Evolutionary conservation across 441 rosid genomes (phyloP).

Genomic region (Aleurites moluccanus): DNA sequence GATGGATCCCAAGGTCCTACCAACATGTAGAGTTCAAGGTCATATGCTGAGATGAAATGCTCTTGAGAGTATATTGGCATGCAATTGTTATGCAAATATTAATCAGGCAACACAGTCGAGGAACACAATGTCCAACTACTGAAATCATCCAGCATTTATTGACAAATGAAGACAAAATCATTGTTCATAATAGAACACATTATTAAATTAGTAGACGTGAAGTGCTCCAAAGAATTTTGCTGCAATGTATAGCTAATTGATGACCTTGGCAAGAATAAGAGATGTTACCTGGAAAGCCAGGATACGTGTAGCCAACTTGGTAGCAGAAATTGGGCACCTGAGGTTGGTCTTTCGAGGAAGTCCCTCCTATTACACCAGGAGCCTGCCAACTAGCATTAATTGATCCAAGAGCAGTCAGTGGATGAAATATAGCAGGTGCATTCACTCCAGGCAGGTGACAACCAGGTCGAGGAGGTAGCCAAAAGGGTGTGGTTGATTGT

Average conservation of each 20-base stretch:
- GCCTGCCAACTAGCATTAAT: slow-evolving; percentile 30
- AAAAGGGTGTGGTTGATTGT: slow-evolving; percentile 29
- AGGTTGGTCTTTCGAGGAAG: slow-evolving; percentile 27
- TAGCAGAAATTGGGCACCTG: slow-evolving; percentile 33
- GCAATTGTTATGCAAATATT: background rate
- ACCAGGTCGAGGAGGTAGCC: slow-evolving; percentile 33
- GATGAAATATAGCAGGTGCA: slow-evolving; percentile 27
- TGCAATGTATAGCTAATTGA: background rate
- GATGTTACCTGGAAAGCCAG: slow-evolving; percentile 37
- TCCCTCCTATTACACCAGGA: slow-evolving; percentile 27
- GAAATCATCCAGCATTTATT: background rate
- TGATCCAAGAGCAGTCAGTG: slow-evolving; percentile 25
- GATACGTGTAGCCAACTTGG: slow-evolving; percentile 30
- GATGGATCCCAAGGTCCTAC: slow-evolving; percentile 42
- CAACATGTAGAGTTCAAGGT: slow-evolving; percentile 18
- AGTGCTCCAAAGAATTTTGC: background rate
- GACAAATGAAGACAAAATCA: background rate
- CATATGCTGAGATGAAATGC: background rate
- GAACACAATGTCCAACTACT: background rate
- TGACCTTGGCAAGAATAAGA: background rate
- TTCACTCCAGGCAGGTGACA: slow-evolving; percentile 26
- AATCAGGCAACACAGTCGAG: background rate
- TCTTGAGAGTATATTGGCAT: background rate
- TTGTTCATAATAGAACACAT: background rate
- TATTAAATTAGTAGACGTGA: background rate